Evolutionary conservation across 352 stramenopile species (phyloP).

Genomic region (Phytopythium montanum): DNA sequence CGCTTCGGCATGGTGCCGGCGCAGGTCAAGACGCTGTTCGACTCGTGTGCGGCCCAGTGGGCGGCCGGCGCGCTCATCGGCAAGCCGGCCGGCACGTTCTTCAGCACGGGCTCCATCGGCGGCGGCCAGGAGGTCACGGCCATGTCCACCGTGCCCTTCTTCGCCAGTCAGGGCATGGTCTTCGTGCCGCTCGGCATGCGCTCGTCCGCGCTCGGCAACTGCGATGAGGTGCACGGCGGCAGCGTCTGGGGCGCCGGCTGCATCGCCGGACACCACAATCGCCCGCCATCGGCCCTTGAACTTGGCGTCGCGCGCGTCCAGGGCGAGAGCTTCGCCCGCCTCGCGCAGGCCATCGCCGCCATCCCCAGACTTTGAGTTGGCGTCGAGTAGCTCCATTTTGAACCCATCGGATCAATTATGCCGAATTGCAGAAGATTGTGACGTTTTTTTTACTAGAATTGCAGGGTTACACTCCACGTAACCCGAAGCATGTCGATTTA

Average conservation of each 20-base stretch:
- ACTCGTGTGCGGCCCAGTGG: constrained; percentile 86
- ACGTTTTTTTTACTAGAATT: not conserved
- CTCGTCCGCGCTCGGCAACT: constrained; percentile 58
- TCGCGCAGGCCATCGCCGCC: constrained; percentile 78
- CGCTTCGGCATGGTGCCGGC: constrained; percentile 76
- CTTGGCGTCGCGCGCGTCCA: constrained; percentile 73
- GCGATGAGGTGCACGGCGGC: constrained; percentile 77
- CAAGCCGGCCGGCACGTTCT: constrained; percentile 89
- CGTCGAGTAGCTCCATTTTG: not conserved
- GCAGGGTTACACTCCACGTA: not conserved
- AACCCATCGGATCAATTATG: no score
- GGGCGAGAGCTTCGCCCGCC: constrained; percentile 75
- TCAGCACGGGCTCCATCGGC: constrained; percentile 69
- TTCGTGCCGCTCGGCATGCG: constrained; percentile 89
- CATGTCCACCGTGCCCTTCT: constrained; percentile 80
- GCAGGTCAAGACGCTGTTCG: constrained; percentile 90
- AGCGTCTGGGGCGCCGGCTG: constrained; percentile 83
- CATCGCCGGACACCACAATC: constrained; percentile 76
- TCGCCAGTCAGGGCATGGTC: constrained; percentile 88
- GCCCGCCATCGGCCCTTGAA: constrained; percentile 80
- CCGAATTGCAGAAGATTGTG: not conserved
- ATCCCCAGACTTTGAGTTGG: not conserved
- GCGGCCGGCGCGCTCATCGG: constrained; percentile 70
- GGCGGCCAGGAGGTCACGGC: constrained; percentile 90
- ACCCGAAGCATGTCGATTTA: no score